These are phyloP conservation scores for Rehmannia glutinosa DNA, from an alignment of 257 asterid genomes.

Conservation along the genomic window DNA sequence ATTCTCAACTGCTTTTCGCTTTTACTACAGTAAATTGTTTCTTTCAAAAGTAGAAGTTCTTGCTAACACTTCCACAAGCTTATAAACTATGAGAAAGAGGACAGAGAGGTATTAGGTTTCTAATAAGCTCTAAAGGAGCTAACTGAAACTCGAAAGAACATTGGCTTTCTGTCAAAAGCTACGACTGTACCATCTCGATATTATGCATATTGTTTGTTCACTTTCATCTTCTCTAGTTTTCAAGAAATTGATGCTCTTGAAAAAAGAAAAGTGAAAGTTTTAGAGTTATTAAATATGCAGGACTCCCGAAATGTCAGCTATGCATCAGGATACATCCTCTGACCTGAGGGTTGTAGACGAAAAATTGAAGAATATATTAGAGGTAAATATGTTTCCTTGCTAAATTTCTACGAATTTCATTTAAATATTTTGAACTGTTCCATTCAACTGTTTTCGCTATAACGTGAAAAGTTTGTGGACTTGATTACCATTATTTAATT, in stretches of 20 bases:
- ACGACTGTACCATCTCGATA: not conserved
- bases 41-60: no score
- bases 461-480: not conserved
- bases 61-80: no score
- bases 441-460: not conserved
- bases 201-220: not conserved
- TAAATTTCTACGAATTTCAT: not conserved
- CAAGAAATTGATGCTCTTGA: not conserved
- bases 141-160: no score
- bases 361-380: constrained; percentile 55
- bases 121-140: no score
- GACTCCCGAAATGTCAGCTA: constrained; percentile 92
- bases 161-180: no score
- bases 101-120: not conserved
- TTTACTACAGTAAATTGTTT: no score
- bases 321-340: constrained; percentile 79
- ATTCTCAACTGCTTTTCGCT: no score
- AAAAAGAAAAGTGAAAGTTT: not conserved
- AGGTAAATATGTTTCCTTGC: constrained; percentile 36
- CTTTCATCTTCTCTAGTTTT: no score
- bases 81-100: not conserved
- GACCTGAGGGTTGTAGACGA: constrained; percentile 67
- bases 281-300: constrained; percentile 34
- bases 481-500: no score
- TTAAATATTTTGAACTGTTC: not conserved